Evolutionary conservation across 2,329 filamentous ascomycete genomes (phyloP).

Genomic region (Xylaria sp.): DNA sequence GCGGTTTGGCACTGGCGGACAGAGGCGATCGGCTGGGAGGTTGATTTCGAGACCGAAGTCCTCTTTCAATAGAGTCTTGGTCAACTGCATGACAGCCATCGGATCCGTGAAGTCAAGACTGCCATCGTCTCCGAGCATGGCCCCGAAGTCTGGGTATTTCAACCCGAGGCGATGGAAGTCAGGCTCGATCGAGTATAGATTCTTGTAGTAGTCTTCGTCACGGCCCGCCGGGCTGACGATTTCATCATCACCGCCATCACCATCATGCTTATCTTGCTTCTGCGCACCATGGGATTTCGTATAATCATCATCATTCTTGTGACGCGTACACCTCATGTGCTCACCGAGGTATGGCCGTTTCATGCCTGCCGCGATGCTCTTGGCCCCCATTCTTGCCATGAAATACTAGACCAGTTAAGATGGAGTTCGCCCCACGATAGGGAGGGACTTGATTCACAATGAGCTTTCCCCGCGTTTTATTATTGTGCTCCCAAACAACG

Average conservation of each 20-base stretch:
- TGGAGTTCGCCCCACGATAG: neutral
- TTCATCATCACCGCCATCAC: neutral
- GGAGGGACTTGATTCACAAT: too few relatives aligned
- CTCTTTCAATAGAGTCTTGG: conserved; percentile 67
- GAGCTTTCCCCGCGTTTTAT: too few relatives aligned
- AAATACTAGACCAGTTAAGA: too few relatives aligned
- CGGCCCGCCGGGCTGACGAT: neutral
- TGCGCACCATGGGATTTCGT: neutral
- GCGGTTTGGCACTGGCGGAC: conserved; percentile 72
- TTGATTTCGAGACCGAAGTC: conserved; percentile 70
- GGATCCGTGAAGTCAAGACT: conserved; percentile 79
- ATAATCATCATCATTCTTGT: neutral
- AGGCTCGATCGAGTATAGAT: conserved; percentile 25
- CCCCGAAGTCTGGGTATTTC: conserved; percentile 24
- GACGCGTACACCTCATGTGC: conserved; percentile 7
- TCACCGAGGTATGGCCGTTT: conserved; percentile 27
- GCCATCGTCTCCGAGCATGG: conserved; percentile 25
- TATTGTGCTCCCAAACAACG: too few relatives aligned
- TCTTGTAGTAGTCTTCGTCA: conserved; percentile 25
- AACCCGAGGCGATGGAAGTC: conserved; percentile 26
- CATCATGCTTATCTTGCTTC: neutral
- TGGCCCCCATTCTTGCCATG: conserved; percentile 6
- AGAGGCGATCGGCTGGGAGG: conserved; percentile 73
- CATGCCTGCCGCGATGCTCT: conserved; percentile 10
- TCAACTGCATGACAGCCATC: conserved; percentile 70